These are phyloP conservation scores for Crithidia acanthocephali DNA, from an alignment of 208 protist genomes.

Conservation along the genomic window DNA sequence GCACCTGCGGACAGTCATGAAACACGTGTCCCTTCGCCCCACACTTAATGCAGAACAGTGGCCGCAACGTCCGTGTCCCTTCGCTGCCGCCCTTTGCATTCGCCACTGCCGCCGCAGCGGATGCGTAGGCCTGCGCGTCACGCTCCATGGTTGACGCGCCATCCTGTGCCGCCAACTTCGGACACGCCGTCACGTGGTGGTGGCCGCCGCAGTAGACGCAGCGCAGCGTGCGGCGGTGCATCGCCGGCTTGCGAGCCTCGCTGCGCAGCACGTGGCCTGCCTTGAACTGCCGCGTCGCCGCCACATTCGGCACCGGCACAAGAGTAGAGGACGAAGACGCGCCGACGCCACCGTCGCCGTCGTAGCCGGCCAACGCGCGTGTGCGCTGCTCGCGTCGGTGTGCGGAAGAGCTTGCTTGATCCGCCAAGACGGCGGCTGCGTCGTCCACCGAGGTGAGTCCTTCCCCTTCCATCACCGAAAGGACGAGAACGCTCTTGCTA, in stretches of 20 bases:
- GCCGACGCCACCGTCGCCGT: background rate
- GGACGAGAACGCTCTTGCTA: background rate
- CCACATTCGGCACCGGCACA: conserved; percentile 59
- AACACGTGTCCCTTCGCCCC: conserved; percentile 61
- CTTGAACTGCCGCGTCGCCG: conserved; percentile 51
- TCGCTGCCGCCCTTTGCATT: background rate
- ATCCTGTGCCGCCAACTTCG: conserved; percentile 37
- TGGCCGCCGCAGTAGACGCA: conserved; percentile 84
- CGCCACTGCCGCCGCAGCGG: background rate
- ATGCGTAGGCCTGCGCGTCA: background rate
- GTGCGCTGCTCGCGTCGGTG: conserved; percentile 7
- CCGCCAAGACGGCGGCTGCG: conserved; percentile 22
- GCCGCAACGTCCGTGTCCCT: background rate
- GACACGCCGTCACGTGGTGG: conserved; percentile 81
- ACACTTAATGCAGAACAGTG: conserved; percentile 75
- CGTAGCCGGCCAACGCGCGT: background rate
- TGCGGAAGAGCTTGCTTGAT: background rate
- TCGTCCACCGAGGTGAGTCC: conserved; percentile 24
- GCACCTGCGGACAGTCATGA: conserved; percentile 42
- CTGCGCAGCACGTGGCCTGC: conserved; percentile 39
- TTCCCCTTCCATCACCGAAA: conserved; percentile 23
- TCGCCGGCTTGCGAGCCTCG: conserved; percentile 51
- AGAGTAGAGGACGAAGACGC: background rate
- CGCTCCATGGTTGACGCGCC: background rate
- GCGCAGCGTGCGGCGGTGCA: conserved; percentile 65